Conservation (phyloP, 768 basidiomycete species). For the Boletus coccyginus region DNA sequence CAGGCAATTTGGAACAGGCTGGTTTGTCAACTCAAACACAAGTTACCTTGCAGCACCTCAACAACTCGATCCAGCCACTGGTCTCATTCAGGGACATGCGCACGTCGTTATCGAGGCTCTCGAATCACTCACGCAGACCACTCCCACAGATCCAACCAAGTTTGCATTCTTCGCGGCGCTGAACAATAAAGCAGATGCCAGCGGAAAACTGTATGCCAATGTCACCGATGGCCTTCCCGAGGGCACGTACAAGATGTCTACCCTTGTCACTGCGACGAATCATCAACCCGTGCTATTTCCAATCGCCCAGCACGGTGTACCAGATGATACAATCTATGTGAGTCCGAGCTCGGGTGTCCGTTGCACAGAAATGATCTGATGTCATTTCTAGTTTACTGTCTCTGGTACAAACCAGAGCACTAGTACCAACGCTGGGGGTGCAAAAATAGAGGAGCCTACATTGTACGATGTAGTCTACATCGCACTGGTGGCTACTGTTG, state of each 20-base stretch:
- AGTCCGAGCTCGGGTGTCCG: constrained; percentile 9
- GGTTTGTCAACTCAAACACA: constrained; percentile 51
- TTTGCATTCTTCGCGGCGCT: constrained; percentile 63
- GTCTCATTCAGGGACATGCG: constrained; percentile 57
- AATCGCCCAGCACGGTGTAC: constrained; percentile 39
- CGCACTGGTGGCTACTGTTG: no score
- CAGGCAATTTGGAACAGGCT: constrained; percentile 46
- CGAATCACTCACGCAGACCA: constrained; percentile 45
- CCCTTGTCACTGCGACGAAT: constrained; percentile 46
- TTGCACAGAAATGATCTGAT: constrained; percentile 2
- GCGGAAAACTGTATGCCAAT: constrained; percentile 44
- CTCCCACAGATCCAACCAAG: constrained; percentile 43
- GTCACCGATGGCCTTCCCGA: constrained; percentile 53
- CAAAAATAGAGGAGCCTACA: no score
- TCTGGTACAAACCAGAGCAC: constrained; percentile 2
- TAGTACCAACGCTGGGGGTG: constrained; percentile 1
- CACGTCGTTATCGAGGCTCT: constrained; percentile 62
- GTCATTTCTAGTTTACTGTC: constrained; percentile 26
- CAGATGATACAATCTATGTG: constrained; percentile 44
- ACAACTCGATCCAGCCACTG: constrained; percentile 41
- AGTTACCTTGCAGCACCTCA: constrained; percentile 60
- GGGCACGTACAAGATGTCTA: constrained; percentile 48
- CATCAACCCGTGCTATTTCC: constrained; percentile 39
- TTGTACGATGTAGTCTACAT: no score
- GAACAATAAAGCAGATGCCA: constrained; percentile 40